Conservation (phyloP, 495 filamentous ascomycete species). For the Pyrenopolyporus hunteri region DNA sequence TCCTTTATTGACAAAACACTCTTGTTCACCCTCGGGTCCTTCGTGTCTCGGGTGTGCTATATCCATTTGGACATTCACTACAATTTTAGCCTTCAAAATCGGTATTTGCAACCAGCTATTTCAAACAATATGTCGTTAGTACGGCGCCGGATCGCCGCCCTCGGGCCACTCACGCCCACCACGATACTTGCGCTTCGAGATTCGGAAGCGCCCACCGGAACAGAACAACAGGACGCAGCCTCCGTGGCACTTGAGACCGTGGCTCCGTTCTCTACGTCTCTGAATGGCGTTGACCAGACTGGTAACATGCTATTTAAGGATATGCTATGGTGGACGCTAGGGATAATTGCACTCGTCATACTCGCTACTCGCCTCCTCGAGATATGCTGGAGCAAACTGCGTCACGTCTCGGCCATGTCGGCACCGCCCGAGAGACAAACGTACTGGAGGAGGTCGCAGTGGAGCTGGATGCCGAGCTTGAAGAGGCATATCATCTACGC, state of each 20-base stretch:
- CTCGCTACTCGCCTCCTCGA: conserved; percentile 52
- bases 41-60: conserved; percentile 12
- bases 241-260: conserved; percentile 47
- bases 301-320: conserved; percentile 56
- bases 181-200: conserved; percentile 38
- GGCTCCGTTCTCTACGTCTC: conserved; percentile 52
- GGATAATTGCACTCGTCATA: conserved; percentile 52
- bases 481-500: conserved; percentile 86
- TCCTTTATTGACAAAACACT: conserved; percentile 30
- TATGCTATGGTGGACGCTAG: conserved; percentile 57
- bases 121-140: conserved; percentile 37
- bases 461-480: conserved; percentile 61
- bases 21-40: conserved; percentile 24
- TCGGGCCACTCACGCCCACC: conserved; percentile 34
- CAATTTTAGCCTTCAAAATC: too few species aligned
- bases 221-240: conserved; percentile 21
- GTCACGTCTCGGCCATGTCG: conserved; percentile 58
- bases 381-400: conserved; percentile 51
- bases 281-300: conserved; percentile 59
- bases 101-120: conserved; percentile 2
- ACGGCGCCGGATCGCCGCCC: conserved; percentile 42
- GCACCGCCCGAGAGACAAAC: conserved; percentile 49
- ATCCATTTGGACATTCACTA: conserved; percentile 13
- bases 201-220: conserved; percentile 22
- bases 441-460: conserved; percentile 56